Evolutionary conservation across 2,329 filamentous ascomycete genomes (phyloP), one percentile per base, ranked within the genome.

Genomic region (Stagonosporopsis vannaccii): DNA sequence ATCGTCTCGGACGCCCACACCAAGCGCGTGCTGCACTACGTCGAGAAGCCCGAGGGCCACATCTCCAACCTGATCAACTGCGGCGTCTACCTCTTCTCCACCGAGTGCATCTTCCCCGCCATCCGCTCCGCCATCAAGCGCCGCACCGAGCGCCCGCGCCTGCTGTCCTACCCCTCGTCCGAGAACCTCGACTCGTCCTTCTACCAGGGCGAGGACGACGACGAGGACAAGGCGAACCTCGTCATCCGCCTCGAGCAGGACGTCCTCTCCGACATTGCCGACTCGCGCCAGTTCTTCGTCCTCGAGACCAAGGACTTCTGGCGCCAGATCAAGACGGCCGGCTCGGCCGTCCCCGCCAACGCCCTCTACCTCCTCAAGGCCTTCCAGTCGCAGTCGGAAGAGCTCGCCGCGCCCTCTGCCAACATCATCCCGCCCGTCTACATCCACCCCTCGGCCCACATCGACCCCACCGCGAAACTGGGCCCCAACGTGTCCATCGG

Each of bases 11-110:
- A 99, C 78, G 82, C 90, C 39, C 92, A 97, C 80, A 96, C 91
- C 63, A 93, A 94, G 76, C 92, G 94, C 65, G 95, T 99, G 41
- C 88, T 98, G 58, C 95, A 99, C 82, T 98, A 99, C 80, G 95
- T 99, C 76, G 95, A 98, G 85, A 98, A 98, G 83, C 95, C 95
- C 65, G 94, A 99, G 79, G 92, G 90, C 52, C 91, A 96, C 79
- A 97, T 99, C 79, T 96, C 91, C 73, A 97, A 97, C 81, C 84
- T 99, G 66, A 99, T 99, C 85, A 99, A 98, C 84, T 98, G 95
- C 78, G 95, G 95, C 70, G 93, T 99, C 72, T 99, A 98, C 81
- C 91, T 98, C 70, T 99, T 99, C 79, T 87, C 90, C 63, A 95
- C 93, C 62, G 92, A 97, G 68, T 91, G 89, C 77, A 96, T 98